phyloP scores from a whole-genome alignment of 768 basidiomycete species.

The Mycena floridula region DNA sequence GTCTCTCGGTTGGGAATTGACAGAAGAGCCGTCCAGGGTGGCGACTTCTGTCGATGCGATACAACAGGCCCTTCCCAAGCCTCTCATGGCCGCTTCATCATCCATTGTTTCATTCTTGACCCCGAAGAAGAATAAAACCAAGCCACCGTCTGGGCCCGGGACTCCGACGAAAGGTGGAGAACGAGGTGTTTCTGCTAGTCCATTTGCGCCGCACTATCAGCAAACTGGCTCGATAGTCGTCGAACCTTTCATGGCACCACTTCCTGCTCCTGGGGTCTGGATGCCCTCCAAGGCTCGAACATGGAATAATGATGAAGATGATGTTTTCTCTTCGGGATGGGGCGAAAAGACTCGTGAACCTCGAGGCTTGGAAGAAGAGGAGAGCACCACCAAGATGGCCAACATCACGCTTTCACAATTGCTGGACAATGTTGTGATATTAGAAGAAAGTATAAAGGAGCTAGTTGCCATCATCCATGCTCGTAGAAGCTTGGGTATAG shows the following conservation, averaged over 20 bases:
- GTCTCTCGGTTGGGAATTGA: constrained; percentile 61
- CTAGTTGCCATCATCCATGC: constrained; percentile 81
- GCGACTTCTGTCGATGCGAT: constrained; percentile 21
- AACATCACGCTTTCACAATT: constrained; percentile 74
- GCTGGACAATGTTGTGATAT: constrained; percentile 88
- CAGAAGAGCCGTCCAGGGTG: constrained; percentile 33
- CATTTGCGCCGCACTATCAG: constrained; percentile 82
- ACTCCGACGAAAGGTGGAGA: constrained; percentile 35
- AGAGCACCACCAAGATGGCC: constrained; percentile 22
- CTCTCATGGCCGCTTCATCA: constrained; percentile 45
- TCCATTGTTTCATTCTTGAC: constrained; percentile 75
- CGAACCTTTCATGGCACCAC: constrained; percentile 60
- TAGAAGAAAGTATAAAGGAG: constrained; percentile 96
- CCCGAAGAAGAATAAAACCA: constrained; percentile 59
- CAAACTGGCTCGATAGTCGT: constrained; percentile 66
- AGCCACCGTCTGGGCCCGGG: constrained; percentile 34
- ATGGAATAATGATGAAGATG: constrained; percentile 62
- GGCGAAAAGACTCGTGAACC: constrained; percentile 29
- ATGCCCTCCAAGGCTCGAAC: constrained; percentile 41
- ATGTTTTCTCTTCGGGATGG: constrained; percentile 58
- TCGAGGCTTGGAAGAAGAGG: constrained; percentile 17
- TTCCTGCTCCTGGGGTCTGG: constrained; percentile 61
- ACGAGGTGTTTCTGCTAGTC: constrained; percentile 55
- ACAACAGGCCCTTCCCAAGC: constrained; percentile 39
- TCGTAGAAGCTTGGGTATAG: constrained; percentile 77